Evolutionary conservation across 805 yeast species (phyloP).

Genomic region (Saturnispora saitoi): DNA sequence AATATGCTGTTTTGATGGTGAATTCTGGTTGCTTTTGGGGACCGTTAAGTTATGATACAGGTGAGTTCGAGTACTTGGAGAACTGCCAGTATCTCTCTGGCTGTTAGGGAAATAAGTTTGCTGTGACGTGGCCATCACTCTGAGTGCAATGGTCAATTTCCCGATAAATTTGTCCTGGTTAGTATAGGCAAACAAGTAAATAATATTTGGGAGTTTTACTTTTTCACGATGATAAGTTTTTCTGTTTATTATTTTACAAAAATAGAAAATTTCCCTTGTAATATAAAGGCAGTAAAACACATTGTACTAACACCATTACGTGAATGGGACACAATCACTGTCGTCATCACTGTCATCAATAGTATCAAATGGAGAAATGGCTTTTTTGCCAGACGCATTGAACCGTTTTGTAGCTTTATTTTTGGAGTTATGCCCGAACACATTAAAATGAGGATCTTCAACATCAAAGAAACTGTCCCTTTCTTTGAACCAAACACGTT

Average conservation of each 20-base stretch:
- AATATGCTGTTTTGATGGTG: neutral
- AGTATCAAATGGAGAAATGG: too few relatives aligned
- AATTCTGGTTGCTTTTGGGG: neutral
- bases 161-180: too few relatives aligned
- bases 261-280: neutral
- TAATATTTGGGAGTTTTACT: too few relatives aligned
- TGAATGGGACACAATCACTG: constrained; percentile 31
- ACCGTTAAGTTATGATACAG: constrained; percentile 2
- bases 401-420: neutral
- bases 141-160: neutral
- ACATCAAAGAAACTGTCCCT: constrained; percentile 21
- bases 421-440: constrained; percentile 5
- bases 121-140: neutral
- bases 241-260: neutral
- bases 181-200: too few relatives aligned
- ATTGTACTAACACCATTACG: constrained; percentile 9
- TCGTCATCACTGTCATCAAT: constrained; percentile 8
- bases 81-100: neutral
- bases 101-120: neutral
- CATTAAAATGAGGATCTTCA: constrained; percentile 18
- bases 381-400: neutral
- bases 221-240: too few relatives aligned
- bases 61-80: neutral
- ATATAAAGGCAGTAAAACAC: neutral
- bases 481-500: constrained; percentile 27